These are phyloP conservation scores for Macrolepiota dolichaula DNA, from an alignment of 768 basidiomycete genomes.

Conservation along the genomic window DNA sequence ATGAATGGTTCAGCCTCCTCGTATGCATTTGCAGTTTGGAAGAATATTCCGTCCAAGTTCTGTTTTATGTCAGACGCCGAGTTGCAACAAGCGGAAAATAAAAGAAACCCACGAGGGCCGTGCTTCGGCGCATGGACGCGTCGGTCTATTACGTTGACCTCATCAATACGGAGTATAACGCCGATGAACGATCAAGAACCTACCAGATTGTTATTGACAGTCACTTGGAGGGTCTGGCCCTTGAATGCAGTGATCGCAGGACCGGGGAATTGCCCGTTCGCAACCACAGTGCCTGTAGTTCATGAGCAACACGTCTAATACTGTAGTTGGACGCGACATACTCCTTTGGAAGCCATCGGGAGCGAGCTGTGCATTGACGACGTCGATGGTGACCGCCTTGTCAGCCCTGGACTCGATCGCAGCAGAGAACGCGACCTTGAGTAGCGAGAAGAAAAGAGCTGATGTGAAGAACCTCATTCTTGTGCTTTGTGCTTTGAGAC, in stretches of 20 bases:
- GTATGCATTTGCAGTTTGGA: conserved; percentile 16
- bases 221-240: conserved; percentile 13
- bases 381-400: too few relatives aligned
- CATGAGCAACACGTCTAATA: neutral
- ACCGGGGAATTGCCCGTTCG: conserved; percentile 25
- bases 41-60: conserved; percentile 42
- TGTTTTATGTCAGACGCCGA: neutral
- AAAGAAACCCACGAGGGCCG: neutral
- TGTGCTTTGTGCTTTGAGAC: neutral
- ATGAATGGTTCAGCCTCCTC: conserved; percentile 6
- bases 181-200: neutral
- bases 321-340: neutral
- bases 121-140: too few relatives aligned
- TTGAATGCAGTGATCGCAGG: conserved; percentile 27
- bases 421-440: conserved; percentile 1
- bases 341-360: conserved; percentile 36
- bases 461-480: neutral
- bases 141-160: conserved; percentile 37
- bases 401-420: neutral
- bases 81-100: neutral
- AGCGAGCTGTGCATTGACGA: too few relatives aligned
- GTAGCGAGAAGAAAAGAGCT: neutral
- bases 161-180: conserved; percentile 25
- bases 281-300: conserved; percentile 21
- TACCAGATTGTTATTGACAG: too few relatives aligned